phyloP scores from a whole-genome alignment of 164 flowering plant species.

The Tetrastigma voinierianum region DNA sequence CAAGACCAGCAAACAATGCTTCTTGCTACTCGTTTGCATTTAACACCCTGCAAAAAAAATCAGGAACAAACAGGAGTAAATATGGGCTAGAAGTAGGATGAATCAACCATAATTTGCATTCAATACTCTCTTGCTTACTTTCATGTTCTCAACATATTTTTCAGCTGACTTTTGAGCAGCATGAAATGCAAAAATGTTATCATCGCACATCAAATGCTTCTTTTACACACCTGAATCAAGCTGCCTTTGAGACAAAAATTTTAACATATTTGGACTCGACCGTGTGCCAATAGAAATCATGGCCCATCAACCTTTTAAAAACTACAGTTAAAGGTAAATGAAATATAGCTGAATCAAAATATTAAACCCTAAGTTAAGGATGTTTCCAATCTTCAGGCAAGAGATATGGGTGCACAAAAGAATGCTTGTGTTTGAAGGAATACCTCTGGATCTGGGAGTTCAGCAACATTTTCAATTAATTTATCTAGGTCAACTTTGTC shows the following conservation, averaged over 20 bases:
- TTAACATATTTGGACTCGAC: too few species aligned
- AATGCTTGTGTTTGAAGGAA: background rate
- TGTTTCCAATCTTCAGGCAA: background rate
- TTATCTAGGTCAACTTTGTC: constrained; percentile 75
- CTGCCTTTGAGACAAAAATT: too few species aligned
- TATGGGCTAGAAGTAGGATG: background rate
- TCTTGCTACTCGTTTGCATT: constrained; percentile 89
- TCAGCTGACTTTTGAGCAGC: constrained; percentile 75
- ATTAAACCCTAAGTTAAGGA: too few species aligned
- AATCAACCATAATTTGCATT: background rate
- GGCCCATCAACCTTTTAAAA: background rate
- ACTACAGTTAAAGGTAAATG: background rate
- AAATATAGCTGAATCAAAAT: too few species aligned
- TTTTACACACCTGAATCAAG: constrained; percentile 67
- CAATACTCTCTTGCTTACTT: constrained; percentile 39
- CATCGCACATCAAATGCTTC: constrained; percentile 96
- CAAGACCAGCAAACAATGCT: constrained; percentile 91
- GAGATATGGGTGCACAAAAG: background rate
- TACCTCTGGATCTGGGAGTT: constrained; percentile 88
- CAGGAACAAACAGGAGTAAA: background rate
- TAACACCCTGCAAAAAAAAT: constrained; percentile 67
- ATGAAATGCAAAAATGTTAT: constrained; percentile 93
- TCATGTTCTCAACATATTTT: constrained; percentile 83
- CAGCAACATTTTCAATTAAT: constrained; percentile 62
- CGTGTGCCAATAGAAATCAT: background rate